Conservation (phyloP, 495 filamentous ascomycete genomes). For the Talaromyces borbonicus region DNA sequence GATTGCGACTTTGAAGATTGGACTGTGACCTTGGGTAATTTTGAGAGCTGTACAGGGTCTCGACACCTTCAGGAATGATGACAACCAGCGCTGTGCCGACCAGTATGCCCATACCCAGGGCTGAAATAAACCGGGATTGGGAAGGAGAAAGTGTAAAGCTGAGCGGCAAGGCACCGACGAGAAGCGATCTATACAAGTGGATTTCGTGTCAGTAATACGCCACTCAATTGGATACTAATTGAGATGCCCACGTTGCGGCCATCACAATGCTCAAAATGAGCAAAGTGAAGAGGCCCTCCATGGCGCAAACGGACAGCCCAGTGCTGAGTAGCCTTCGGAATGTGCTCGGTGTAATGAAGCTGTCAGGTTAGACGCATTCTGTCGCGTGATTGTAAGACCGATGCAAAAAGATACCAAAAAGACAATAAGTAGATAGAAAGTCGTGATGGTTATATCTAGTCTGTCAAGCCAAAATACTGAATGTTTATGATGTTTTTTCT, state of each 20-base stretch:
- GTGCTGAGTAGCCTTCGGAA: background rate
- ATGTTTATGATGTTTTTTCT: too few species aligned
- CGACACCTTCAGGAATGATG: conserved; percentile 94
- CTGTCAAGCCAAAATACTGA: too few species aligned
- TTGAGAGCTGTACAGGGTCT: conserved; percentile 67
- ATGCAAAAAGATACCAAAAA: too few species aligned
- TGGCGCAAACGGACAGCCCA: conserved; percentile 12
- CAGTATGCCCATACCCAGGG: conserved; percentile 86
- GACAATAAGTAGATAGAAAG: background rate
- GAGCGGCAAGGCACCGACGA: conserved; percentile 86
- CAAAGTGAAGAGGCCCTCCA: conserved; percentile 82
- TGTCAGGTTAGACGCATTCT: background rate
- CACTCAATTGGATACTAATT: background rate
- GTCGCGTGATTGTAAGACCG: background rate
- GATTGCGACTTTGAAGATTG: conserved; percentile 20
- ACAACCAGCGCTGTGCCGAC: conserved; percentile 93
- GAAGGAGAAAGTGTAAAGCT: conserved; percentile 84
- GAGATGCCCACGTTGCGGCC: conserved; percentile 72
- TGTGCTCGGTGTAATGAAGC: background rate
- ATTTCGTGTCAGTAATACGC: conserved; percentile 12
- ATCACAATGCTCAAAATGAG: conserved; percentile 82
- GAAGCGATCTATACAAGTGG: conserved; percentile 64
- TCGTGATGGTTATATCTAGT: background rate
- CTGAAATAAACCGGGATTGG: conserved; percentile 80
- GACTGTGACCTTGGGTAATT: conserved; percentile 21